These are phyloP conservation scores for Phoenix dactylifera DNA, from an alignment of 176 grass and related monocot species.

Conservation along the genomic window DNA sequence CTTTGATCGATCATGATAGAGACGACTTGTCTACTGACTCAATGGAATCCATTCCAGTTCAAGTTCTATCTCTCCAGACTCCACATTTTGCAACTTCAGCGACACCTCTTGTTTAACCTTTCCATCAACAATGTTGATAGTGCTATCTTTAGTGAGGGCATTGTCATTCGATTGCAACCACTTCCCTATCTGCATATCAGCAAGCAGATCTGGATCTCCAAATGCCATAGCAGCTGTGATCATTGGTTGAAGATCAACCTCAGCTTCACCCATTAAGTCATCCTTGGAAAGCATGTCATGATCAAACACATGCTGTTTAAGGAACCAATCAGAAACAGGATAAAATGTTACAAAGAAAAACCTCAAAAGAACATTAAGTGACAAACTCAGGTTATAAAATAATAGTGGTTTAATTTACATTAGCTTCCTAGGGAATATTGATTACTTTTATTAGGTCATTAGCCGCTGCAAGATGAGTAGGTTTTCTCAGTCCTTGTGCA, in stretches of 20 bases:
- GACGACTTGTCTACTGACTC: slow-evolving; percentile 23
- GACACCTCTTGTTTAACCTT: slow-evolving; percentile 55
- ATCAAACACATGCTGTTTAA: slow-evolving; percentile 59
- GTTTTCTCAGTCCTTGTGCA: too few species aligned
- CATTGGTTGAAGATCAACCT: slow-evolving; percentile 62
- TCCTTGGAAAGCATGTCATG: slow-evolving; percentile 53
- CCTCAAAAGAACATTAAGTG: too few species aligned
- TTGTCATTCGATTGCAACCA: slow-evolving; percentile 62
- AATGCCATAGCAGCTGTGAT: slow-evolving; percentile 48
- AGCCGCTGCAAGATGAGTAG: too few species aligned
- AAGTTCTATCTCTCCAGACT: slow-evolving; percentile 51
- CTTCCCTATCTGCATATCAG: slow-evolving; percentile 63
- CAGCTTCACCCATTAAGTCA: slow-evolving; percentile 68
- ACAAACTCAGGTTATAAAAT: too few species aligned
- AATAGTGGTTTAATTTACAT: too few species aligned
- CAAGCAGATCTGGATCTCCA: slow-evolving; percentile 35
- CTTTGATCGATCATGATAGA: too few species aligned
- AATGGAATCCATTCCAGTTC: slow-evolving; percentile 69
- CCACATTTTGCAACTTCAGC: slow-evolving; percentile 55
- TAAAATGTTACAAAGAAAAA: neutral
- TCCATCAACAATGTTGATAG: slow-evolving; percentile 35
- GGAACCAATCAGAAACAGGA: neutral
- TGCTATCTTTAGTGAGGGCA: slow-evolving; percentile 42
- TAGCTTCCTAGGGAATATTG: too few species aligned
- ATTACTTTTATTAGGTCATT: too few species aligned